phyloP scores from a whole-genome alignment of 2,329 filamentous ascomycete genomes.

The Penicillium sp. region DNA sequence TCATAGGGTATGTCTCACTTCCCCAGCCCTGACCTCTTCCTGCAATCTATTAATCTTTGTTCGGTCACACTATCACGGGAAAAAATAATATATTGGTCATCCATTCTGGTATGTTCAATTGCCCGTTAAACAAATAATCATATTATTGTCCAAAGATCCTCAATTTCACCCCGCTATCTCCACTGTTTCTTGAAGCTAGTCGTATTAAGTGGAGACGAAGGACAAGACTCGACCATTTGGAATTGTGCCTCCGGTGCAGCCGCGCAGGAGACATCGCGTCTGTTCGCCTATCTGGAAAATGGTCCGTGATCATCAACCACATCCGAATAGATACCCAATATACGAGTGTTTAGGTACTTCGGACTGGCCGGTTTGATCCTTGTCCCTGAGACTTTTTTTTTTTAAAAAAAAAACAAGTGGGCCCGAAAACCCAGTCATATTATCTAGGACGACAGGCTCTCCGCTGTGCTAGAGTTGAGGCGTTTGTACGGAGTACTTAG shows the following conservation, averaged over 20 bases:
- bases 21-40: neutral
- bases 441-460: neutral
- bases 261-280: constrained; percentile 8
- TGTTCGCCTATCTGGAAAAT: constrained; percentile 8
- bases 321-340: neutral
- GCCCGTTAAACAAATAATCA: neutral
- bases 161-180: neutral
- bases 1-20: constrained; percentile 3
- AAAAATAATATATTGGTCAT: neutral
- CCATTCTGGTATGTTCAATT: neutral
- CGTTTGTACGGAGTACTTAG: neutral
- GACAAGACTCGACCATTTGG: neutral
- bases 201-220: neutral
- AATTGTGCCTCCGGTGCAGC: constrained; percentile 4
- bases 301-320: constrained; percentile 2
- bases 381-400: neutral
- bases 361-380: neutral
- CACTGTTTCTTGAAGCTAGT: constrained; percentile 6
- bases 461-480: neutral
- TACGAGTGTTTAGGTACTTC: neutral
- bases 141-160: neutral
- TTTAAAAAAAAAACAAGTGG: neutral
- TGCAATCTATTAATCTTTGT: constrained; percentile 7
- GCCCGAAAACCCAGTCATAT: neutral
- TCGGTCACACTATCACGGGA: neutral